Evolutionary conservation across 2,329 filamentous ascomycete species (phyloP).

Genomic region (Furcasterigmium furcatum): DNA sequence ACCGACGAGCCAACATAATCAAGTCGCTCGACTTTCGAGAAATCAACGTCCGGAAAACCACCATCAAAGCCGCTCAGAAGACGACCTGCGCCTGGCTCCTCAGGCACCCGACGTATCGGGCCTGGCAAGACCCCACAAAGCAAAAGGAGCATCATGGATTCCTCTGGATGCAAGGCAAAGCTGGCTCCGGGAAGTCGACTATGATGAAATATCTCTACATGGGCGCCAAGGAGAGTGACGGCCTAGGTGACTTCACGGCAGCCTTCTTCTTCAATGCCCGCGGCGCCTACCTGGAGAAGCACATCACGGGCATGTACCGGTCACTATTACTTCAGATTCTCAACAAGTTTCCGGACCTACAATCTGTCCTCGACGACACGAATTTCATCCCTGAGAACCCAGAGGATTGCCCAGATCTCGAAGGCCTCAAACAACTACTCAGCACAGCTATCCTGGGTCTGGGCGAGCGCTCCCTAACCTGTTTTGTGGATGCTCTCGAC

Average conservation of each 20-base stretch:
- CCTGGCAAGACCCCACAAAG: conserved; percentile 30
- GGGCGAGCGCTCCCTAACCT: too few species aligned
- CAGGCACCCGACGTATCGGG: conserved; percentile 21
- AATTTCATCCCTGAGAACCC: too few species aligned
- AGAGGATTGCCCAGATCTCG: too few species aligned
- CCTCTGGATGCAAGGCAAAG: conserved; percentile 44
- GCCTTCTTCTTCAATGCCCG: conserved; percentile 47
- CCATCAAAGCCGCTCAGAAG: conserved; percentile 29
- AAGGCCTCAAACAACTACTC: too few species aligned
- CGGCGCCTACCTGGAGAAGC: conserved; percentile 38
- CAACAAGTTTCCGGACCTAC: conserved; percentile 23
- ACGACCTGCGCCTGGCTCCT: conserved; percentile 40
- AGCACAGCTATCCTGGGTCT: too few species aligned
- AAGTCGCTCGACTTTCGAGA: conserved; percentile 14
- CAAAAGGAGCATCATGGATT: conserved; percentile 30
- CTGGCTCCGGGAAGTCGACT: conserved; percentile 42
- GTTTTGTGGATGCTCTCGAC: conserved; percentile 6
- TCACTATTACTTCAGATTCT: conserved; percentile 45
- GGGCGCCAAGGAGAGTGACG: not conserved
- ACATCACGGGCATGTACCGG: conserved; percentile 44
- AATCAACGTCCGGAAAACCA: conserved; percentile 30
- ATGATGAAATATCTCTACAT: conserved; percentile 36
- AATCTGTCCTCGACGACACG: conserved; percentile 25
- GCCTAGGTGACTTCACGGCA: not conserved
- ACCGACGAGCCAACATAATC: too few species aligned